Base-by-base conservation (phyloP, 371 early-diverging fungal species). In the Catenaria anguillulae region DNA sequence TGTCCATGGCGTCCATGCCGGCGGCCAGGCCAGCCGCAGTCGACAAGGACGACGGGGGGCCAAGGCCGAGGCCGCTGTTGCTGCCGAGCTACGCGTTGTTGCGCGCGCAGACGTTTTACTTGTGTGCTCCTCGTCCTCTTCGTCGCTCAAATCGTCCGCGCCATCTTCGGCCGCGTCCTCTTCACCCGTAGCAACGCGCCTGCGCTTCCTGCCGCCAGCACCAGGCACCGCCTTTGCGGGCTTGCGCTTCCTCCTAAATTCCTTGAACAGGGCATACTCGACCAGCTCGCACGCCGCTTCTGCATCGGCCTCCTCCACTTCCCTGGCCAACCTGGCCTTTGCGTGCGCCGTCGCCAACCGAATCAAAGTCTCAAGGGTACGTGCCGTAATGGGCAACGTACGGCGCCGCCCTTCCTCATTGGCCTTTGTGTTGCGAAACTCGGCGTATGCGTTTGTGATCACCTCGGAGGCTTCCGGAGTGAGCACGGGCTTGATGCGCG, bases 341-440 rank as follows among this genome's bases (percentile, higher is more conserved):
- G 99, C 99, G 74, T 97, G 92, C 10, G 99, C 98, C 15, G 99
- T 97, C 4, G 97, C 81, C 60, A 99, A 74, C 75, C 99, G 90
- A 67, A 99, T 98, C 60, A 99, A 76, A 0, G 99, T 98, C 74
- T 99, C 99, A 40, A 99, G 80, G 19, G 99, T 90, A 80, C 99
- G 89, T 12, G 99, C 90, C 10, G 99, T 99, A 54, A 99, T 81
- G 23, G 99, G 98, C 71, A 63, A 72, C 36, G 63, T 79, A 73
- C 33, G 73, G 73, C 80, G 82, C 68, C 78, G 78, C 50, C 75
- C 68, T 37, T 79, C 73, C 46, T 75, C 71, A 23, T 81, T 81
- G 52, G 83, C 83, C 56, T 75, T 74, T 55, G 78, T 74, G 56
- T 78, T 78, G 63, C 85, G 66, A 67, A 87, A 78, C 46, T 84